Evolutionary conservation across 805 yeast species (phyloP), one percentile per base, ranked within the genome.

Genomic region (Metschnikowia koreensis): DNA sequence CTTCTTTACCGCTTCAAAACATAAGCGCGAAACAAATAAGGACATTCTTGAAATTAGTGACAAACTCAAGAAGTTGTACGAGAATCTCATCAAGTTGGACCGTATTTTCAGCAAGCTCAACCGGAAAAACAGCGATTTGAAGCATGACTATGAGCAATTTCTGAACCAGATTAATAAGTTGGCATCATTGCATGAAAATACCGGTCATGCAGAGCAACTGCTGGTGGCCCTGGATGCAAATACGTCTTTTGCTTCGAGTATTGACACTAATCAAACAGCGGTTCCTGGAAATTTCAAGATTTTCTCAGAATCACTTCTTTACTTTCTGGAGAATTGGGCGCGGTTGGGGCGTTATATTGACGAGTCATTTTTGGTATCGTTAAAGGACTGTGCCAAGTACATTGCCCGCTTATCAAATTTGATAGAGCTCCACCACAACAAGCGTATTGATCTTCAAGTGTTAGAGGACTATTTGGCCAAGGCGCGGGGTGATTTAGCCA

Each of bases 391-490:
- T 69, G 90, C 93, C 56, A 92, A 89, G 68, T 94, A 73, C 54
- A 73, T 75, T 44, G 63, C 74, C 6, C 66, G 73, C 31, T 64
- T 75, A 44, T 70, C 76, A 61, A 81, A 79, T 55, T 71, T 93
- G 52, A 80, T 94, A 48, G 91, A 87, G 63, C 77, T 88, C 51
- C 90, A 93, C 58, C 98, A 93, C 63, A 91, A 90, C 64, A 92
- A 92, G 66, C 92, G 89, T 60, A 81, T 93, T 28, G 99, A 93
- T 66, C 85, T 86, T 62, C 97, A 94, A 64, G 96, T 88, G 47
- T 74, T 93, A 41, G 81, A 82, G 38, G 96, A 87, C 49, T 93
- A 93, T 69, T 72, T 91, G 50, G 76, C 77, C 39, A 87, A 89
- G 61, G 83, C 96, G 0, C 76, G 80, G 45, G 71, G 73, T 38